Conservation (phyloP, 352 stramenopile species). For the Globisporangium iwayamae region DNA sequence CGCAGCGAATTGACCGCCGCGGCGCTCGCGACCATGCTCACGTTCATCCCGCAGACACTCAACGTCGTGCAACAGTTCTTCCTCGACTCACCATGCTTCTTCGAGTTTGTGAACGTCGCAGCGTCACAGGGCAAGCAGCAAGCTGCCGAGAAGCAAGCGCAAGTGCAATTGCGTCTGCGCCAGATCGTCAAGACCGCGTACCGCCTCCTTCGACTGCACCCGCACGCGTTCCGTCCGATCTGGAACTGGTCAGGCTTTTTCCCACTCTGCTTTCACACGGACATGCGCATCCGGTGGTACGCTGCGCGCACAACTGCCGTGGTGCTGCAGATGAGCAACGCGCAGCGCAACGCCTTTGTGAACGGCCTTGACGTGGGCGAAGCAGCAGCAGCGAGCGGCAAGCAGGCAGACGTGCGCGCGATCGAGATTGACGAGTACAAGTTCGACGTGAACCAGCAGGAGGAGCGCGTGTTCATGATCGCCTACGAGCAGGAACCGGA, state of each 20-base stretch:
- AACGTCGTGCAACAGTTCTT: constrained; percentile 66
- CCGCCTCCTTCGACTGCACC: constrained; percentile 47
- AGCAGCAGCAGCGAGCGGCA: constrained; percentile 36
- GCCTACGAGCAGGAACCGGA: constrained; percentile 22
- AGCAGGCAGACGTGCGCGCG: constrained; percentile 31
- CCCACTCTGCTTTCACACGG: constrained; percentile 71
- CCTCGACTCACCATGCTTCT: constrained; percentile 65
- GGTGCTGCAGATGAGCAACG: constrained; percentile 67
- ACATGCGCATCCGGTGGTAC: constrained; percentile 55
- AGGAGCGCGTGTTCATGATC: constrained; percentile 45
- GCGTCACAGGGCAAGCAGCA: constrained; percentile 33
- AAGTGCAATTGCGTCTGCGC: constrained; percentile 35
- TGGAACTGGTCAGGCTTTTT: constrained; percentile 86
- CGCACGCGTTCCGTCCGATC: constrained; percentile 45
- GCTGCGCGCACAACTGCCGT: constrained; percentile 54
- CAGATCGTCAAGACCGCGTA: constrained; percentile 59
- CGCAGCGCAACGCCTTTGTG: constrained; percentile 64
- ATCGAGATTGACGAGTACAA: constrained; percentile 61
- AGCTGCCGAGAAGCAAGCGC: constrained; percentile 19
- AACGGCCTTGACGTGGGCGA: constrained; percentile 44
- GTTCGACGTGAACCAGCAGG: constrained; percentile 35
- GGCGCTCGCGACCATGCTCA: constrained; percentile 53
- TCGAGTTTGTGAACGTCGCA: constrained; percentile 58
- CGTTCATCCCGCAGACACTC: constrained; percentile 49
- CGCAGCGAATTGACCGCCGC: constrained; percentile 47